These are phyloP conservation scores for Gynochthodes officinalis DNA, from an alignment of 257 asterid species.

Conservation along the genomic window DNA sequence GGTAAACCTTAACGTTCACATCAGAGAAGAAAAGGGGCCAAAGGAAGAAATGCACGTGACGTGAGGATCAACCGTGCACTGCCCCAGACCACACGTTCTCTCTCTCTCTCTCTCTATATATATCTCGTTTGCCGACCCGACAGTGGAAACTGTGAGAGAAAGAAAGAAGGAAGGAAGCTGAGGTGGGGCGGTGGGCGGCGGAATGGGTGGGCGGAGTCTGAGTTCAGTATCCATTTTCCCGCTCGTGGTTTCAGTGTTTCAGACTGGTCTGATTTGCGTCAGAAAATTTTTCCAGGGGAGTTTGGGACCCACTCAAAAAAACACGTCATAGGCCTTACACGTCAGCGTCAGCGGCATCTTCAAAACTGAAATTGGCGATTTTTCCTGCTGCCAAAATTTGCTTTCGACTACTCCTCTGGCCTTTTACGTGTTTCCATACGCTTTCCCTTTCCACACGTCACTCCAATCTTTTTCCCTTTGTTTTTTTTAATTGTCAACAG, in stretches of 20 bases:
- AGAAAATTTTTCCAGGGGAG: background rate
- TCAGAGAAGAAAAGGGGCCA: background rate
- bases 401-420: conserved; percentile 16
- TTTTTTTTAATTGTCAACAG: background rate
- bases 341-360: conserved; percentile 16
- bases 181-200: background rate
- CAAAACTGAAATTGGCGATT: conserved; percentile 20
- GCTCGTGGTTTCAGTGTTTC: background rate
- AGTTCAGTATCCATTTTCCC: background rate
- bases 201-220: background rate
- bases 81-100: background rate
- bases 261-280: conserved; percentile 17
- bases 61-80: conserved; percentile 20
- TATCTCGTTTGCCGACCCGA: background rate
- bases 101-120: background rate
- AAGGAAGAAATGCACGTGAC: conserved; percentile 17
- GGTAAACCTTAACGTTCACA: too few species aligned
- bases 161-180: too few species aligned
- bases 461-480: background rate
- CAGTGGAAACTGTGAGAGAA: background rate
- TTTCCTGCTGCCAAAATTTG: conserved; percentile 10
- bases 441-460: background rate
- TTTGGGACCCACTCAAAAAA: conserved; percentile 7
- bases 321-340: background rate
- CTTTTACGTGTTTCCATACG: background rate